phyloP scores from a whole-genome alignment of 1,139 yeast genomes.

The Scheffersomyces lignicola region DNA sequence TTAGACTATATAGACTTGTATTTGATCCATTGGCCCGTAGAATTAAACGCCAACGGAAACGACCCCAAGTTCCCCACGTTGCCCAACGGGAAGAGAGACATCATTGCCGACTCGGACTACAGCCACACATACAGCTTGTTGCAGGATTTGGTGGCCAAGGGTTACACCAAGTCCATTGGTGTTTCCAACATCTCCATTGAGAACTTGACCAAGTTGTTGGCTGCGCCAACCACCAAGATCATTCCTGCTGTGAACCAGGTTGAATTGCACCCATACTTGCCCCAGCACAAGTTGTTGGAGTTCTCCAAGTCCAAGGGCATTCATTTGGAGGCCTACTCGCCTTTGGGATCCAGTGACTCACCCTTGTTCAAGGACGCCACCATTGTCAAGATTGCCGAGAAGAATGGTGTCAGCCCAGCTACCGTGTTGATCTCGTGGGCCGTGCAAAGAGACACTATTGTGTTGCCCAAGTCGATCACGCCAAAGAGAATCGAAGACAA shows the following conservation, averaged over 20 bases:
- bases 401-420: constrained; percentile 57
- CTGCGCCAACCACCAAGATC: constrained; percentile 48
- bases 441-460: constrained; percentile 65
- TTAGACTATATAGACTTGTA: constrained; percentile 78
- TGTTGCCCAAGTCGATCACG: constrained; percentile 71
- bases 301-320: constrained; percentile 57
- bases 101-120: constrained; percentile 48
- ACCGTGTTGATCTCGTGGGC: constrained; percentile 72
- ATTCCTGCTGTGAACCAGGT: constrained; percentile 75
- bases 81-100: constrained; percentile 25
- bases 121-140: constrained; percentile 65
- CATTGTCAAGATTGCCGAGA: constrained; percentile 53
- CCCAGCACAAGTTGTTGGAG: constrained; percentile 63
- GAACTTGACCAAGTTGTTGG: constrained; percentile 50
- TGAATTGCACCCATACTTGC: constrained; percentile 74
- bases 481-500: constrained; percentile 61
- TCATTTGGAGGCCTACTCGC: constrained; percentile 73
- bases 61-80: constrained; percentile 32
- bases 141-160: constrained; percentile 57
- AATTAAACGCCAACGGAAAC: constrained; percentile 42
- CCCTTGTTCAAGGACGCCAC: constrained; percentile 57
- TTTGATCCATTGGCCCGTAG: constrained; percentile 81
- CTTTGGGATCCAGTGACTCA: constrained; percentile 71
- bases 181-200: constrained; percentile 69
- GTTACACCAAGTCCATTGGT: constrained; percentile 68